Evolutionary conservation across 1,139 yeast genomes (phyloP), one percentile per base, ranked within the genome.

Genomic region (Candida tropicalis): DNA sequence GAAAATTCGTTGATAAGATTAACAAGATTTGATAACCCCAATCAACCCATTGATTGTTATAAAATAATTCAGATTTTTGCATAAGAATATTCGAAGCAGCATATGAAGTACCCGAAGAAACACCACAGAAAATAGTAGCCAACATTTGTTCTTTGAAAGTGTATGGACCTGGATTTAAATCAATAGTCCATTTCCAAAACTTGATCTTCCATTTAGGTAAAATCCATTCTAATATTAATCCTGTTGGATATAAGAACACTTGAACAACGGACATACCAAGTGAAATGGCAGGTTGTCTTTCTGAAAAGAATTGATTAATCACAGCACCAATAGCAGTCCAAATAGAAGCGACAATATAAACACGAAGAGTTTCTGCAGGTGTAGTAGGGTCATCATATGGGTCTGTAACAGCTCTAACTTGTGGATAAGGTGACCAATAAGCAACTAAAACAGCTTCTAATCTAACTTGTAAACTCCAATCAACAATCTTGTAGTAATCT

Each of bases 341-440:
- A 35, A 81, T 50, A 18, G 77, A 52, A 5, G 82, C 87, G 26
- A 81, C 54, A 15, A 62, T 34, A 39, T 82, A 83, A 5, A 79
- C 78, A 56, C 87, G 70, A 37, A 77, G 51, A 2, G 86, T 81
- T 58, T 82, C 87, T 47, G 70, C 68, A 5, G 79, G 76, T 28
- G 70, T 60, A 3, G 56, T 55, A 3, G 75, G 74, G 53, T 81
- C 83, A 55, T 81, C 85, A 37, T 58, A 62, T 10, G 82, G 79
- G 38, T 73, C 75, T 16, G 81, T 68, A 22, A 79, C 77, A 3
- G 87, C 70, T 49, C 88, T 68, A 2, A 83, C 86, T 57, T 82
- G 87, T 4, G 84, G 79, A 55, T 82, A 82, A 1, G 86, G 84
- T 1, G 86, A 81, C 57, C 73, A 76, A 55, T 65, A 80, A 35